A percentile compares a stretch with the other conserved stretches of the same genome.
Conservation (phyloP, 257 asterid species). For the Rubia yunnanensis region DNA sequence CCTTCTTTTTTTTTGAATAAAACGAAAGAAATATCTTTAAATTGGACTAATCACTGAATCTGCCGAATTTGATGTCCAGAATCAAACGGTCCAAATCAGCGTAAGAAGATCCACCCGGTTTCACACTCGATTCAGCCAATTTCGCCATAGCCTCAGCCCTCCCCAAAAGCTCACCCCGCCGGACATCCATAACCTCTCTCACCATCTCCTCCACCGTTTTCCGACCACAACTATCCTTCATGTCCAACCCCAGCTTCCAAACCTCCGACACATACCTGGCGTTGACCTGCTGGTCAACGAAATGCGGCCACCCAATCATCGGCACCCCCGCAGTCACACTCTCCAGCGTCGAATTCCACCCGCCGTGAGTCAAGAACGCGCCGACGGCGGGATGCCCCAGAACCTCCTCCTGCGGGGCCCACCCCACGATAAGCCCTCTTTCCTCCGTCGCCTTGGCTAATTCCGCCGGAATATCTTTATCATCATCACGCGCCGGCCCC, state of each 20-base stretch:
- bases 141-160: constrained; percentile 35
- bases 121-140: constrained; percentile 30
- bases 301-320: constrained; percentile 66
- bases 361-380: constrained; percentile 60
- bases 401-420: constrained; percentile 71
- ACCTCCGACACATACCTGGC: constrained; percentile 37
- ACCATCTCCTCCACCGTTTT: constrained; percentile 29
- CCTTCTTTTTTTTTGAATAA: too few species aligned
- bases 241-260: constrained; percentile 59
- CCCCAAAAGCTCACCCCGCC: constrained; percentile 31
- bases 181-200: constrained; percentile 36
- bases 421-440: constrained; percentile 43
- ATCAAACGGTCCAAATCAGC: constrained; percentile 30
- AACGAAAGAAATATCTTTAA: too few species aligned
- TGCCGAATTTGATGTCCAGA: constrained; percentile 15
- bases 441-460: constrained; percentile 24
- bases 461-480: constrained; percentile 18
- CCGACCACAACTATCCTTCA: constrained; percentile 56
- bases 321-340: constrained; percentile 47
- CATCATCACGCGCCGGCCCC: constrained; percentile 15
- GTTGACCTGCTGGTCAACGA: constrained; percentile 54
- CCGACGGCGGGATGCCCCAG: constrained; percentile 45
- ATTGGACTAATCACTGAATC: background rate
- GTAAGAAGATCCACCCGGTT: constrained; percentile 44
- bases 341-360: constrained; percentile 68